Evolutionary conservation across 2,329 filamentous ascomycete genomes (phyloP).

Genomic region (Sclerotinia subarctica): DNA sequence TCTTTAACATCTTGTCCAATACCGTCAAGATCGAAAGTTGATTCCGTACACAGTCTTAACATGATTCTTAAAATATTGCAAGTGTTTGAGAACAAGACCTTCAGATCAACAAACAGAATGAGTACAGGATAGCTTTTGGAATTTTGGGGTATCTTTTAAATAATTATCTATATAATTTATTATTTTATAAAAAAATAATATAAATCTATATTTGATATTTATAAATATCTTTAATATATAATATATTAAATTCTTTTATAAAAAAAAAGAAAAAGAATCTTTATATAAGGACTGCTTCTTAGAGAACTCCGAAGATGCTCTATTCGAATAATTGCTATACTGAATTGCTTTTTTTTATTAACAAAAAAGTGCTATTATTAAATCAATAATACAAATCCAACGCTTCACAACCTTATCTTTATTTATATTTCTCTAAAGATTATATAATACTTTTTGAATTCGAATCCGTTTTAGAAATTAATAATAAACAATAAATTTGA

Average conservation of each 20-base stretch:
- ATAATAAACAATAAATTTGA: background rate
- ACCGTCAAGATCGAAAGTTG: background rate
- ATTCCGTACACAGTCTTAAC: background rate
- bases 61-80: background rate
- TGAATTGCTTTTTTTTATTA: background rate
- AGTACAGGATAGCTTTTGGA: too few relatives aligned
- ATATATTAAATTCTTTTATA: background rate
- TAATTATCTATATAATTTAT: constrained; percentile 4
- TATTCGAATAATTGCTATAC: background rate
- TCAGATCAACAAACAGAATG: background rate
- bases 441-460: background rate
- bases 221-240: background rate
- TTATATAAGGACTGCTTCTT: background rate
- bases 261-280: background rate
- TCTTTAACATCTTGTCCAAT: too few relatives aligned
- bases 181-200: background rate
- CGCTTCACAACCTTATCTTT: background rate
- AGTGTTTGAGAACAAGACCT: background rate
- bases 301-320: background rate
- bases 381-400: background rate
- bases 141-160: background rate
- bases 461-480: background rate
- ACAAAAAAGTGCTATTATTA: background rate
- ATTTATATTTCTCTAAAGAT: background rate
- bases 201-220: constrained; percentile 8